Conservation (phyloP, 1,284 basidiomycete species). For the Tremellales sp. region DNA sequence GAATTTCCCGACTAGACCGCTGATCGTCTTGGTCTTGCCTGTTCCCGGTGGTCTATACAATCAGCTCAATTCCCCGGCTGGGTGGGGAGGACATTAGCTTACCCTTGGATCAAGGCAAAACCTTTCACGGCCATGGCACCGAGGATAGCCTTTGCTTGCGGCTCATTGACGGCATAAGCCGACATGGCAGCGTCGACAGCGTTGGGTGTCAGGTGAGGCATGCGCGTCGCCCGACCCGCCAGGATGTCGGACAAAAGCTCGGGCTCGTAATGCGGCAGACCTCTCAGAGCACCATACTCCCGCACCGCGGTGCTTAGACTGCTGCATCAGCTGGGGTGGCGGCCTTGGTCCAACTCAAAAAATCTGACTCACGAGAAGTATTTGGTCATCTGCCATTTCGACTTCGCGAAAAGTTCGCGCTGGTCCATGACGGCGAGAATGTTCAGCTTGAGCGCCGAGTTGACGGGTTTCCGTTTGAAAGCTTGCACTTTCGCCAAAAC, state of each 20-base stretch:
- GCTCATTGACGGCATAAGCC: conserved; percentile 77
- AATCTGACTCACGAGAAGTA: conserved; percentile 74
- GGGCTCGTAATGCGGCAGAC: conserved; percentile 72
- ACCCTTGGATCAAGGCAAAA: conserved; percentile 96
- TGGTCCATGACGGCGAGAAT: conserved; percentile 49
- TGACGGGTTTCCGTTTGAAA: conserved; percentile 56
- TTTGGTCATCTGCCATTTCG: conserved; percentile 72
- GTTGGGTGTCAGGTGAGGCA: conserved; percentile 53
- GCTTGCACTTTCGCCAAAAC: conserved; percentile 71
- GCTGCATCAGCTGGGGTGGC: conserved; percentile 3
- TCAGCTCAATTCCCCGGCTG: background rate
- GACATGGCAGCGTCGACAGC: conserved; percentile 67
- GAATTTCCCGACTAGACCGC: conserved; percentile 84
- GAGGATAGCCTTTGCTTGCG: conserved; percentile 86
- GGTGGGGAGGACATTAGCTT: conserved; percentile 36
- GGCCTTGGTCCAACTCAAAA: background rate
- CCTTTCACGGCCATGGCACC: conserved; percentile 69
- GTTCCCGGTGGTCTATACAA: conserved; percentile 86
- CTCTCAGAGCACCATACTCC: conserved; percentile 83
- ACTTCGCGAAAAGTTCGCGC: conserved; percentile 47
- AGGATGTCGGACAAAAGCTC: conserved; percentile 64
- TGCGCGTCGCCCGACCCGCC: conserved; percentile 58
- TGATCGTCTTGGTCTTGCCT: conserved; percentile 97
- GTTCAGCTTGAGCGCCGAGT: conserved; percentile 52
- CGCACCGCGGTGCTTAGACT: conserved; percentile 88